These are phyloP conservation scores for Prunus yedoensis DNA, from an alignment of 331 rosid genomes.

Conservation along the genomic window DNA sequence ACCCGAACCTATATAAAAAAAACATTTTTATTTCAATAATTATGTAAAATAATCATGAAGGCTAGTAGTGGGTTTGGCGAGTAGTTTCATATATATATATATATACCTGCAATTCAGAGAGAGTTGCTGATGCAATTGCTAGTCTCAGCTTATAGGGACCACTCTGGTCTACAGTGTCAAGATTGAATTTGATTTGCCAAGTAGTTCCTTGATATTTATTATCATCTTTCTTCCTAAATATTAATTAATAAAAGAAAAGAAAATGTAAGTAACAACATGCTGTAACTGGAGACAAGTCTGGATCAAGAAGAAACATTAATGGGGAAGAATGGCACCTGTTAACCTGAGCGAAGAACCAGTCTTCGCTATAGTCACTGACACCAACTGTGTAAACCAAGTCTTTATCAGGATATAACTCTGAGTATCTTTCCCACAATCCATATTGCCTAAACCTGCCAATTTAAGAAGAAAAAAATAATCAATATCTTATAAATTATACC, in stretches of 20 bases:
- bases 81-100: slow-evolving; percentile 7
- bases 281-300: no score
- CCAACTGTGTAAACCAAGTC: slow-evolving; percentile 71
- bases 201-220: slow-evolving; percentile 81
- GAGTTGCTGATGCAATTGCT: slow-evolving; percentile 79
- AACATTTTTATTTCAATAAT: neutral
- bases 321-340: slow-evolving; percentile 51
- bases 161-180: slow-evolving; percentile 40
- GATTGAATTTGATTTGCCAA: slow-evolving; percentile 81
- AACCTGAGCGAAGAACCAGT: slow-evolving; percentile 92
- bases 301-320: neutral
- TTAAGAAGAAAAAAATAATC: neutral
- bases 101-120: slow-evolving; percentile 75
- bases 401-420: slow-evolving; percentile 63
- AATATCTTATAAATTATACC: neutral
- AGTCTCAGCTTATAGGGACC: slow-evolving; percentile 57
- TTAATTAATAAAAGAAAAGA: neutral
- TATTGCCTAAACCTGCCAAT: slow-evolving; percentile 70
- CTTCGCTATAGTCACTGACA: slow-evolving; percentile 60
- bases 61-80: no score
- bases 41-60: neutral
- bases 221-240: slow-evolving; percentile 57
- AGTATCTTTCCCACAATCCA: slow-evolving; percentile 92
- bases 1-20: slow-evolving; percentile 55
- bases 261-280: neutral